Evolutionary conservation across 1,284 basidiomycete genomes (phyloP).

Genomic region (Tilletiopsis washingtonensis): DNA sequence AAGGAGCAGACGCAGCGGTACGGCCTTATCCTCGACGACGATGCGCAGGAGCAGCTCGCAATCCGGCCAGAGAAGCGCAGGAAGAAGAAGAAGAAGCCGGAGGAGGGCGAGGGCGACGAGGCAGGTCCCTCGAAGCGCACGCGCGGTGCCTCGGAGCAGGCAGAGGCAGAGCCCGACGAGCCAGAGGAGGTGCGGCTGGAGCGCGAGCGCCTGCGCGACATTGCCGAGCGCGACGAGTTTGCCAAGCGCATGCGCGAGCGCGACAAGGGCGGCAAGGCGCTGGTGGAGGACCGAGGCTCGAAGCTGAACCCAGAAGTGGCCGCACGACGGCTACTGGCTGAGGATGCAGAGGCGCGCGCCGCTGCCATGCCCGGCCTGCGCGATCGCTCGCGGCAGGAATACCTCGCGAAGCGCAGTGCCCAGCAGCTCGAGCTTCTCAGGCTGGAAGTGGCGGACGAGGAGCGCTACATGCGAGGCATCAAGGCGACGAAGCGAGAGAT

Average conservation of each 20-base stretch:
- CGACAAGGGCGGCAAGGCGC: constrained; percentile 78
- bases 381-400: constrained; percentile 63
- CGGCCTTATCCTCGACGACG: constrained; percentile 28
- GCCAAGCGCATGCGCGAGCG: constrained; percentile 75
- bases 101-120: constrained; percentile 56
- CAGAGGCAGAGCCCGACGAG: constrained; percentile 51
- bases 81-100: constrained; percentile 55
- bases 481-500: constrained; percentile 70
- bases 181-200: constrained; percentile 65
- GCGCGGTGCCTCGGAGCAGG: constrained; percentile 19
- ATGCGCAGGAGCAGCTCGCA: constrained; percentile 19
- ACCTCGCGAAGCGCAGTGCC: constrained; percentile 87
- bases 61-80: constrained; percentile 47
- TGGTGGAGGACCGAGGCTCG: constrained; percentile 71
- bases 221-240: constrained; percentile 84
- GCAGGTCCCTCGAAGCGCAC: not conserved
- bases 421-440: constrained; percentile 91
- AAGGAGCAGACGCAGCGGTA: constrained; percentile 21
- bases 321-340: constrained; percentile 63
- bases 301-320: constrained; percentile 66
- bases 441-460: constrained; percentile 59
- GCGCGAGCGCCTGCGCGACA: constrained; percentile 67
- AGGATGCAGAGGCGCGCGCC: constrained; percentile 26
- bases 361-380: constrained; percentile 33
- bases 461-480: constrained; percentile 38